Conservation (phyloP, 805 yeast species). For the Suhomyces sp. region DNA sequence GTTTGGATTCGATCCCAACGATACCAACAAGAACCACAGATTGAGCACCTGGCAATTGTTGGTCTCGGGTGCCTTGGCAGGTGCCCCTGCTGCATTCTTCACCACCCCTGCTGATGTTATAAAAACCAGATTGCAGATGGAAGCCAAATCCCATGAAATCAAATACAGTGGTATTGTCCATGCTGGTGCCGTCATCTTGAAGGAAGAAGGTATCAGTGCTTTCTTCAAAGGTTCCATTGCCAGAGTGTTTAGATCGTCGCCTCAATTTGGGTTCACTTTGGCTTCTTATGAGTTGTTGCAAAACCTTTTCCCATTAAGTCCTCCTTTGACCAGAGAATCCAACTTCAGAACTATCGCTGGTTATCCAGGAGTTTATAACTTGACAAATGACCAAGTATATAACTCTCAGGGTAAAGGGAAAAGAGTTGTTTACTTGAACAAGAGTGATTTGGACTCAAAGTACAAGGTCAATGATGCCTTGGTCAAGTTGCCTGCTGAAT, state of each 20-base stretch:
- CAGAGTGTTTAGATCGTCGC: conserved; percentile 90
- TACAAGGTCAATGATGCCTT: conserved; percentile 35
- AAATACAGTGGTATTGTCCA: conserved; percentile 73
- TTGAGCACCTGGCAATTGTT: conserved; percentile 82
- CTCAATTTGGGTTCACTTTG: conserved; percentile 95
- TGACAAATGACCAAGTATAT: conserved; percentile 45
- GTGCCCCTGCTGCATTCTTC: conserved; percentile 95
- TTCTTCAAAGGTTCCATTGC: conserved; percentile 97
- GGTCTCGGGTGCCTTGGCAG: conserved; percentile 89
- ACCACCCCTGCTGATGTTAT: conserved; percentile 98
- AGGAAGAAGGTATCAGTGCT: conserved; percentile 81
- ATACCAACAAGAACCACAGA: conserved; percentile 52
- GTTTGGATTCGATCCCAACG: conserved; percentile 77
- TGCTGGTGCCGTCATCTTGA: conserved; percentile 69
- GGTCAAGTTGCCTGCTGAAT: conserved; percentile 41
- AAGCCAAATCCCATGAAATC: conserved; percentile 71
- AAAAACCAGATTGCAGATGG: conserved; percentile 90
- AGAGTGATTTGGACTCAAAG: conserved; percentile 11
- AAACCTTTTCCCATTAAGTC: conserved; percentile 67
- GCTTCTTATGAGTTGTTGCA: conserved; percentile 96
- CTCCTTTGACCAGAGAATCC: conserved; percentile 42
- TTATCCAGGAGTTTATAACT: conserved; percentile 45
- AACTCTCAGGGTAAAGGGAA: conserved; percentile 34
- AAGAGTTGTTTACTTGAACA: conserved; percentile 36
- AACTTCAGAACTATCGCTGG: conserved; percentile 44